A percentile compares a stretch with the other conserved stretches of the same genome.
phyloP scores from a whole-genome alignment of 2,329 filamentous ascomycete species.

The Fusarium sp. region DNA sequence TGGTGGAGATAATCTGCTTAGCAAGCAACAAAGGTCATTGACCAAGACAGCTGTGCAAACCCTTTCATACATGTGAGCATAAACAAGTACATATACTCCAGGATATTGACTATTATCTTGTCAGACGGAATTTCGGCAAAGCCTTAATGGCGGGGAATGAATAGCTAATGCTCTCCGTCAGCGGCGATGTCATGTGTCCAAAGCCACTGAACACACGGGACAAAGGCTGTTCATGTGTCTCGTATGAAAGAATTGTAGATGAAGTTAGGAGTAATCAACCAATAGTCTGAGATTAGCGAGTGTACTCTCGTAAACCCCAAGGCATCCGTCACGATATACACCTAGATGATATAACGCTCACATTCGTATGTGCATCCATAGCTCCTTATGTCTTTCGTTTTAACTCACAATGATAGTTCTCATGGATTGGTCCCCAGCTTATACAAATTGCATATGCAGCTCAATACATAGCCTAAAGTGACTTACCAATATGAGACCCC shows the following conservation, averaged over 20 bases:
- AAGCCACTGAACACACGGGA: background rate
- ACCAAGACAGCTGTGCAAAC: background rate
- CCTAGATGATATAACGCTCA: too few species aligned
- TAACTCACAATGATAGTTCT: background rate
- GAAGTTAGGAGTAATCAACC: too few species aligned
- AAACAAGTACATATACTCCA: background rate
- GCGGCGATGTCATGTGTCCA: background rate
- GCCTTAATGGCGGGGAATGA: background rate
- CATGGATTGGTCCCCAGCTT: too few species aligned
- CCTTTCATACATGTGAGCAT: background rate
- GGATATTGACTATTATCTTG: background rate
- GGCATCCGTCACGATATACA: too few species aligned
- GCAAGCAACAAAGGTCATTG: background rate
- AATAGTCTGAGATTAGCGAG: too few species aligned
- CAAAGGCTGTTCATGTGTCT: too few species aligned
- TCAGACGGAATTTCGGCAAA: background rate
- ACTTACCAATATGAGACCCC: background rate
- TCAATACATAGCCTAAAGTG: background rate
- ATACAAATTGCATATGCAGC: too few species aligned
- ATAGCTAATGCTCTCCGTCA: background rate
- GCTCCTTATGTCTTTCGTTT: background rate
- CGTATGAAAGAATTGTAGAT: too few species aligned
- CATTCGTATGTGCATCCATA: too few species aligned
- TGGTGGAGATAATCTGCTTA: background rate
- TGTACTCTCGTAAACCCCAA: too few species aligned